phyloP scores from a whole-genome alignment of 192 early-diverging fungal genomes.

The Lunasporangiospora selenospora region DNA sequence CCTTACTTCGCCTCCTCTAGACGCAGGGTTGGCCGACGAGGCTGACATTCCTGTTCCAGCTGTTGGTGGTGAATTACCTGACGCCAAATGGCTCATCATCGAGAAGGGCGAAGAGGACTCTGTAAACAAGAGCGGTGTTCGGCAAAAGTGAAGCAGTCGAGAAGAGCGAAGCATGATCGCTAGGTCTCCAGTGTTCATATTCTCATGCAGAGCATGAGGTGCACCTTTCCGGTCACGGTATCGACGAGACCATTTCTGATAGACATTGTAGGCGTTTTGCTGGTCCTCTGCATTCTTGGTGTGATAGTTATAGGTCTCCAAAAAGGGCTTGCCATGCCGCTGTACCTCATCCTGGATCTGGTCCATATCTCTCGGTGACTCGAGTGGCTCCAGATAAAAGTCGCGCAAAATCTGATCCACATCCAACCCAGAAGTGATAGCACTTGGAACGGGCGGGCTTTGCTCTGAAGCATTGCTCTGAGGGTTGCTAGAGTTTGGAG shows the following conservation, averaged over 20 bases:
- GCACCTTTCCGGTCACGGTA: slow-evolving; percentile 47
- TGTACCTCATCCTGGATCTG: slow-evolving; percentile 53
- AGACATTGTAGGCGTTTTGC: slow-evolving; percentile 62
- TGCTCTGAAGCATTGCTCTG: slow-evolving; percentile 7
- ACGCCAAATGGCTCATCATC: neutral
- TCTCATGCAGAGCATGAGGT: slow-evolving; percentile 42
- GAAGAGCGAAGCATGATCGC: slow-evolving; percentile 60
- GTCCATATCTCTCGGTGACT: slow-evolving; percentile 21
- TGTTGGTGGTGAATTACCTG: too few species aligned
- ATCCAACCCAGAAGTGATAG: slow-evolving; percentile 23
- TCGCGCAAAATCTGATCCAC: slow-evolving; percentile 44
- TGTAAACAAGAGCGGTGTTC: slow-evolving; percentile 59
- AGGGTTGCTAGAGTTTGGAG: neutral
- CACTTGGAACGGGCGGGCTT: neutral
- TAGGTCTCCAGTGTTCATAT: slow-evolving; percentile 56
- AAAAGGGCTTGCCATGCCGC: slow-evolving; percentile 60
- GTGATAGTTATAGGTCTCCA: slow-evolving; percentile 54
- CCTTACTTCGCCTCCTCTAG: neutral
- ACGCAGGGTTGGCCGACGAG: neutral
- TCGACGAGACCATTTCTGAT: slow-evolving; percentile 61
- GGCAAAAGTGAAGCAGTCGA: slow-evolving; percentile 64
- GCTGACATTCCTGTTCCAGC: neutral
- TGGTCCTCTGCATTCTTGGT: slow-evolving; percentile 57
- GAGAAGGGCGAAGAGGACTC: slow-evolving; percentile 39
- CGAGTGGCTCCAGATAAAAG: slow-evolving; percentile 29